Evolutionary conservation across 306 rosid genomes (phyloP), one percentile per base, ranked within the genome.

Genomic region (Quercus glauca): DNA sequence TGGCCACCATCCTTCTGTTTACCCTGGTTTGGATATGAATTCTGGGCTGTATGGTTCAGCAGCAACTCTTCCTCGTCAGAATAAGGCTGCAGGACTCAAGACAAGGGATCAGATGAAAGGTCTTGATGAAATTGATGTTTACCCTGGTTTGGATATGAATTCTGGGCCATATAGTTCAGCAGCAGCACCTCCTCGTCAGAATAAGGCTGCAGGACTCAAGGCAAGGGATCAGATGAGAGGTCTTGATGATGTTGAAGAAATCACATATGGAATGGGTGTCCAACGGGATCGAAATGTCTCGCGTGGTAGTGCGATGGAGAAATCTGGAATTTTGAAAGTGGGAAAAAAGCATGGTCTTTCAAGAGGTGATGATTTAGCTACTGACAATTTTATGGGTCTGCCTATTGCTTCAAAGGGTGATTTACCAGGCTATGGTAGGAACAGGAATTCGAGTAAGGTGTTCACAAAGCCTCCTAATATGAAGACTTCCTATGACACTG

Each of bases 351-450:
- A 73, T 37, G 89, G 79, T 75, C 78, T 76, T 70, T 65, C 79
- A 51, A 87, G 92, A 85, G 91, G 87, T 69, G 88, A 91, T 67
- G 89, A 84, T 51, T 77, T 86, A 52, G 85, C 80, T 45, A 68
- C 80, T 76, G 91, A 86, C 63, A 73, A 81, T 83, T 82, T 91
- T 73, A 69, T 87, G 87, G 89, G 86, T 43, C 75, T 81, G 60
- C 85, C 99, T 77, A 29, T 78, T 83, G 70, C 92, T 68, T 85
- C 97, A 28, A 95, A 90, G 83, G 77, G 84, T 76, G 94, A 85
- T 81, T 73, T 87, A 29, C 86, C 67, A 56, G 81, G 82, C 55
- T 84, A 89, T 86, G 78, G 89, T 55, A 86, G 90, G 88, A 86
- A 60, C 65, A 76, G 41, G 83, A 87, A 87, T 85, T 77, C 69